Evolutionary conservation across 2,329 filamentous ascomycete genomes (phyloP).

Genomic region (Colletotrichum brevisporum): DNA sequence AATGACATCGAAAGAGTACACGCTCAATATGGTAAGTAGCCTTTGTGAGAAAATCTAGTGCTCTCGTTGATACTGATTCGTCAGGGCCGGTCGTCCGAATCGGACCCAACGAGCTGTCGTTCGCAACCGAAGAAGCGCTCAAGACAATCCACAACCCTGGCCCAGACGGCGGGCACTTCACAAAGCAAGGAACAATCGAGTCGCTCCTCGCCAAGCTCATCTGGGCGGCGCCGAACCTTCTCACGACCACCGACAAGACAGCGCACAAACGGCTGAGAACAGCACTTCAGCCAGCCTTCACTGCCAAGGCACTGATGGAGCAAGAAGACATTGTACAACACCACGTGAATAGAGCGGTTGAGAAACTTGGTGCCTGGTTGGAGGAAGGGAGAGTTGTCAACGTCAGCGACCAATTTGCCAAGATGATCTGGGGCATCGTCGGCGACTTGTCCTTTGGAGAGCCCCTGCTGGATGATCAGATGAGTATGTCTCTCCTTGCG

Average conservation of each 20-base stretch:
- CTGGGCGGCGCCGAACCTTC: slow-evolving; percentile 24
- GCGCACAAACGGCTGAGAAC: slow-evolving; percentile 26
- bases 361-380: background rate
- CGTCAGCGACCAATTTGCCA: slow-evolving; percentile 17
- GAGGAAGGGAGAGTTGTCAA: background rate
- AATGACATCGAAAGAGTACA: slow-evolving; percentile 25
- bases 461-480: slow-evolving; percentile 28
- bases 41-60: too few species aligned
- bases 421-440: slow-evolving; percentile 29
- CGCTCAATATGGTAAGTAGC: slow-evolving; percentile 16
- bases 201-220: slow-evolving; percentile 13
- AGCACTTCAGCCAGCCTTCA: slow-evolving; percentile 23
- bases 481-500: background rate
- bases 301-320: slow-evolving; percentile 26
- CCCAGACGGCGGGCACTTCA: slow-evolving; percentile 13
- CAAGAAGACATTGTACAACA: slow-evolving; percentile 30
- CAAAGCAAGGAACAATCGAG: slow-evolving; percentile 25
- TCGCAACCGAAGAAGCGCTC: slow-evolving; percentile 22
- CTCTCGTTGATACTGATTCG: background rate
- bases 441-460: slow-evolving; percentile 25
- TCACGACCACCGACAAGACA: slow-evolving; percentile 6
- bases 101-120: slow-evolving; percentile 24
- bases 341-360: slow-evolving; percentile 3
- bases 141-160: slow-evolving; percentile 26
- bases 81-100: slow-evolving; percentile 25